A percentile compares a stretch with the other conserved stretches of the same genome.
phyloP scores from a whole-genome alignment of 257 asterid genomes.

The Fraxinus anomala region DNA sequence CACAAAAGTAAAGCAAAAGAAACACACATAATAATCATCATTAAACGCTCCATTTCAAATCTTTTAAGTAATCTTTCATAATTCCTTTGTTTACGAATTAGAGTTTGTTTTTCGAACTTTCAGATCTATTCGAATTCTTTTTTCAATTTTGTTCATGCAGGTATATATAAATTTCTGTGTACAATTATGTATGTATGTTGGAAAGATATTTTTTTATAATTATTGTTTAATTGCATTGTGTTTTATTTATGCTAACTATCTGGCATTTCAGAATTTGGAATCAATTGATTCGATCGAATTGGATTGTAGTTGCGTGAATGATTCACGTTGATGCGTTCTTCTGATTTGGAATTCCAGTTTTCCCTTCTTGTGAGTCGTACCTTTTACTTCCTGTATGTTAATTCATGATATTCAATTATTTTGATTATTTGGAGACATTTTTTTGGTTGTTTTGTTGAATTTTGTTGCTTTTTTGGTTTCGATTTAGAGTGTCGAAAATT shows the following conservation, averaged over 20 bases:
- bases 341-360: constrained; percentile 10
- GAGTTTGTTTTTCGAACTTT: constrained; percentile 16
- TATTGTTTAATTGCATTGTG: constrained; percentile 8
- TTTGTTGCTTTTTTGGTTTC: constrained; percentile 14
- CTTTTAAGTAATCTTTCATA: constrained; percentile 46
- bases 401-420: background rate
- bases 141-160: constrained; percentile 31
- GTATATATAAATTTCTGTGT: constrained; percentile 29
- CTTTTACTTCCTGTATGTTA: background rate
- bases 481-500: constrained; percentile 44
- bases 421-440: constrained; percentile 10
- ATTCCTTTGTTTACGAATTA: background rate
- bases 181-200: background rate
- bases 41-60: constrained; percentile 48
- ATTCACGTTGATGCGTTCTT: constrained; percentile 39
- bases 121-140: constrained; percentile 45
- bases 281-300: constrained; percentile 28
- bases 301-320: constrained; percentile 31
- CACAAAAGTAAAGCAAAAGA: constrained; percentile 31
- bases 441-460: constrained; percentile 1
- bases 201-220: background rate
- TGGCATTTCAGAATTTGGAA: constrained; percentile 19
- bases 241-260: constrained; percentile 5
- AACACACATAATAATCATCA: constrained; percentile 32
- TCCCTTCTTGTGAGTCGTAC: constrained; percentile 11